Conservation (phyloP, 2,329 filamentous ascomycete genomes). For the Lasiodiplodia citricola region DNA sequence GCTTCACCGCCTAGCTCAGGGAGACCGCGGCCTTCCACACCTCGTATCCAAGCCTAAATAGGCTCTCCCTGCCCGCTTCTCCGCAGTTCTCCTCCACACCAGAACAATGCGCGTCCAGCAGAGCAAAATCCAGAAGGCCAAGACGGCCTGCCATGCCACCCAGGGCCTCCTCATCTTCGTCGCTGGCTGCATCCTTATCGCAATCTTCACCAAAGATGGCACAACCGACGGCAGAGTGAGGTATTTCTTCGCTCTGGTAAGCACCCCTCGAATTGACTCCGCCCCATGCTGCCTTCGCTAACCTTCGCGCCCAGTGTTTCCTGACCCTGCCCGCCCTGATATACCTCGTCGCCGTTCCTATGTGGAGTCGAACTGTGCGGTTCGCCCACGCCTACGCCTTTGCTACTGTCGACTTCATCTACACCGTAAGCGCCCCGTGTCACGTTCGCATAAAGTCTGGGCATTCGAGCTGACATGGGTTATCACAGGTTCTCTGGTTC, state of each 20-base stretch:
- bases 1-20: neutral
- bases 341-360: slow-evolving; percentile 65
- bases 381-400: slow-evolving; percentile 67
- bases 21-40: slow-evolving; percentile 3
- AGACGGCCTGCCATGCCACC: slow-evolving; percentile 59
- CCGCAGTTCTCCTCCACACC: neutral
- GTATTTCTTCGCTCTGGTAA: slow-evolving; percentile 64
- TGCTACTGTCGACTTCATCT: slow-evolving; percentile 60
- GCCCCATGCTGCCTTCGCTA: neutral
- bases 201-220: slow-evolving; percentile 61
- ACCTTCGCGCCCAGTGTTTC: slow-evolving; percentile 58
- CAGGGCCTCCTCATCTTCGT: slow-evolving; percentile 64
- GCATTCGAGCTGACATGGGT: slow-evolving; percentile 10
- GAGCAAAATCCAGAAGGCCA: slow-evolving; percentile 59
- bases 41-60: slow-evolving; percentile 12
- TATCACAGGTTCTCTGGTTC: slow-evolving; percentile 61
- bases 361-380: slow-evolving; percentile 63
- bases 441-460: neutral
- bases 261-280: slow-evolving; percentile 30
- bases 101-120: slow-evolving; percentile 22
- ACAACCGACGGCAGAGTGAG: slow-evolving; percentile 59
- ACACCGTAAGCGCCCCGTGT: slow-evolving; percentile 36
- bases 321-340: slow-evolving; percentile 62
- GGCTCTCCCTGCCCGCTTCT: slow-evolving; percentile 6
- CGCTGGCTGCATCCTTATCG: slow-evolving; percentile 62